Evolutionary conservation across 768 basidiomycete genomes (phyloP), one percentile per base, ranked within the genome.

Genomic region (Pleurotus eryngii): DNA sequence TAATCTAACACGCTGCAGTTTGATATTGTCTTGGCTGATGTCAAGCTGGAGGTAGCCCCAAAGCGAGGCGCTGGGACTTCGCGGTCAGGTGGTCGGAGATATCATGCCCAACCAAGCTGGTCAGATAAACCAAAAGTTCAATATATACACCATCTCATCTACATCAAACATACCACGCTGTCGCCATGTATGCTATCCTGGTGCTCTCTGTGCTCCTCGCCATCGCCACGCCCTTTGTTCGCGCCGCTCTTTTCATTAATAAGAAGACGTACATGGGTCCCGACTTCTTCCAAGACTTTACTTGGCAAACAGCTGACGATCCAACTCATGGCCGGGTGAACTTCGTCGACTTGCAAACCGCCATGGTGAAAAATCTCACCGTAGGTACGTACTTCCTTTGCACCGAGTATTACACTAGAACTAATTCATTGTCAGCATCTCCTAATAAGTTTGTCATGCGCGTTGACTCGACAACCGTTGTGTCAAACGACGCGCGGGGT

Each of bases 311-410:
- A 6, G 54, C 66, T 24, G 63, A 77, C 57, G 85, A 87, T 64
- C 85, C 84, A n/a, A 87, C 85, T 0, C 81, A 85, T 59, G 85
- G 85, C n/a, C 71, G 80, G 50, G 82, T 84, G 57, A 80, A 85
- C 67, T 87, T 83, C 59, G 74, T 86, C 35, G 73, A 78, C 59
- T 60, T 73, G 61, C 49, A 59, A 14, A 76, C 77, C 1, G 80
- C 85, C 0, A 49, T 71, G n/a, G 17, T 49, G 0, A 64, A 65
- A 1, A 81, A 80, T 56, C 71, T 86, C 30, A 71, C 83, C 7
- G 78, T 66, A 56, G 81, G 84, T 81, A 46, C 22, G 74, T 57
- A 51, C 30, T 17, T 40, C 30, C 30, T 20, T 20, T 26, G 18
- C 17, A 5, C 3, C 45, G 57, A 5, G 11, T 11, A 2, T n/a